Conservation (phyloP, 164 flowering plant genomes). For the Dillenia suffruticosa region DNA sequence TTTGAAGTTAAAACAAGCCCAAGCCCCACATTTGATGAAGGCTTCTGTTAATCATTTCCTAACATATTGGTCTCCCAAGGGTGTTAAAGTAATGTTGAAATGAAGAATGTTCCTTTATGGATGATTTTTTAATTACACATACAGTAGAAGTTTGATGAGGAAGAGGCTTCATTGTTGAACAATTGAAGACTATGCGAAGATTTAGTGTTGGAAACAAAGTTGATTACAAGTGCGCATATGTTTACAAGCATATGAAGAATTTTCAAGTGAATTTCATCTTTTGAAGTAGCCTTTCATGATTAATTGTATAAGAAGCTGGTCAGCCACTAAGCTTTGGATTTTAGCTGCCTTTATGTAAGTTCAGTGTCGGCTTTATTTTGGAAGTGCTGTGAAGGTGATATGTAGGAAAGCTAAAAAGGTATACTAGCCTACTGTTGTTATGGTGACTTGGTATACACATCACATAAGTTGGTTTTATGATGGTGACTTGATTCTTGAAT, state of each 20-base stretch:
- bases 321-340: constrained; percentile 56
- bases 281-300: constrained; percentile 60
- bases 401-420: constrained; percentile 18
- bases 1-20: constrained; percentile 86
- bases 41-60: constrained; percentile 45
- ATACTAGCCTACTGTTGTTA: constrained; percentile 13
- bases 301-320: constrained; percentile 65
- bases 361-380: constrained; percentile 19
- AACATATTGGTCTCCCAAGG: constrained; percentile 50
- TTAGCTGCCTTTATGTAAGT: constrained; percentile 39
- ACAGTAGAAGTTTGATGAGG: constrained; percentile 62
- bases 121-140: constrained; percentile 46
- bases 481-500: no score
- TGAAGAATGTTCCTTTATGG: constrained; percentile 55
- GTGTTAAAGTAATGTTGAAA: constrained; percentile 46
- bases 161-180: constrained; percentile 51
- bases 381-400: constrained; percentile 18
- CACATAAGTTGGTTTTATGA: constrained; percentile 1
- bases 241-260: constrained; percentile 68
- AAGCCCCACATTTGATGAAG: constrained; percentile 73
- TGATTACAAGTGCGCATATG: constrained; percentile 56
- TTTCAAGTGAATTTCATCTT: constrained; percentile 66
- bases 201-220: constrained; percentile 41
- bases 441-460: constrained; percentile 9
- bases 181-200: constrained; percentile 50